These are phyloP conservation scores for Exophiala phaeomuriformis DNA, from an alignment of 2,329 filamentous ascomycete species.

Conservation along the genomic window DNA sequence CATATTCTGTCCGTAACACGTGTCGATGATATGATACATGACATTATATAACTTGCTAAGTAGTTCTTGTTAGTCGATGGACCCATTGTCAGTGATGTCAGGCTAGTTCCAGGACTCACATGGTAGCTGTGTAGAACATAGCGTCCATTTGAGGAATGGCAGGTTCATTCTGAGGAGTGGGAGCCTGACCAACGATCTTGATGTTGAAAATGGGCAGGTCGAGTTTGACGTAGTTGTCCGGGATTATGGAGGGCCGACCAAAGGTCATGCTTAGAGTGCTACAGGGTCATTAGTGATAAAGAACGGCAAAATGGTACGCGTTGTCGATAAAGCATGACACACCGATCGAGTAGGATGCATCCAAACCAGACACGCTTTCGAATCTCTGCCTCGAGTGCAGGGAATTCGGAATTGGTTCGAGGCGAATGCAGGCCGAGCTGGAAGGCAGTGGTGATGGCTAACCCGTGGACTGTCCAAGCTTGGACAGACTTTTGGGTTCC, in stretches of 20 bases:
- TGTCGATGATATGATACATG: conserved; percentile 34
- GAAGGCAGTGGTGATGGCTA: conserved; percentile 46
- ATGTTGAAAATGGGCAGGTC: conserved; percentile 29
- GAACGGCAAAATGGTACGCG: no score
- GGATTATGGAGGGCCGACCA: conserved; percentile 43
- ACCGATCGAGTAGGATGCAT: conserved; percentile 44
- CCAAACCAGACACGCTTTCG: conserved; percentile 46
- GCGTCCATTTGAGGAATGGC: no score
- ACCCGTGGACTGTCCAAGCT: conserved; percentile 49
- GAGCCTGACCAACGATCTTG: no score
- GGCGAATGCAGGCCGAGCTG: conserved; percentile 47
- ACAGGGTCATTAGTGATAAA: conserved; percentile 15
- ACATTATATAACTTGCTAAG: conserved; percentile 30
- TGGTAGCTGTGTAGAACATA: not conserved
- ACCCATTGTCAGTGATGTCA: no score
- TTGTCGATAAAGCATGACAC: not conserved
- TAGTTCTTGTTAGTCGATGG: no score
- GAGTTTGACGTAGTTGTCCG: conserved; percentile 39
- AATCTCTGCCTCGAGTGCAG: conserved; percentile 41
- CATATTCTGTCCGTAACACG: conserved; percentile 12
- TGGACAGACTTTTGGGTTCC: conserved; percentile 48
- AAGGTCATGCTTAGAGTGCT: conserved; percentile 47
- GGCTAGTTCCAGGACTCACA: conserved; percentile 12
- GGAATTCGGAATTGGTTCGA: conserved; percentile 33
- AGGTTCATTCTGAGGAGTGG: no score